phyloP scores from a whole-genome alignment of 1,284 basidiomycete genomes.

The Ustilago shanxiensis region DNA sequence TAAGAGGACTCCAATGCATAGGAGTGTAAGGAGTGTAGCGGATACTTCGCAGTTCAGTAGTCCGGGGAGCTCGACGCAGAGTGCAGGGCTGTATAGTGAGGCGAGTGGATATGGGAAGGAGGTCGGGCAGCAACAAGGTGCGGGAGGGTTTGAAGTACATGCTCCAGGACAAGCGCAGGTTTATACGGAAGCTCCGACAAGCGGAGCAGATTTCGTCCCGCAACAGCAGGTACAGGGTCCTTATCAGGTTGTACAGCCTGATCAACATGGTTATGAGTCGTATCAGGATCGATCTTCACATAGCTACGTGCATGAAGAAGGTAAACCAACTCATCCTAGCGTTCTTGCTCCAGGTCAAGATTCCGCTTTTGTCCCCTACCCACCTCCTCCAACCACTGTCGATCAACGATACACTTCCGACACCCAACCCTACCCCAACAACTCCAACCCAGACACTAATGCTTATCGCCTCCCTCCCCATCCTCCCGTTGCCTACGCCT shows the following conservation, averaged over 20 bases:
- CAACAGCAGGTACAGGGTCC: constrained; percentile 14
- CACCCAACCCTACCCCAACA: not conserved
- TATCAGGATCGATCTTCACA: constrained; percentile 10
- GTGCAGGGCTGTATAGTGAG: constrained; percentile 7
- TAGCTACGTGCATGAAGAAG: not conserved
- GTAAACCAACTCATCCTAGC: not conserved
- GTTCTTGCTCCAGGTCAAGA: not conserved
- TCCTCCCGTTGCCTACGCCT: not conserved
- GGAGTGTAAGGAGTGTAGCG: not conserved
- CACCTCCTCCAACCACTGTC: not conserved
- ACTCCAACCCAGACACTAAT: not conserved
- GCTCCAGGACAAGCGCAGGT: not conserved
- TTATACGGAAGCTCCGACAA: not conserved
- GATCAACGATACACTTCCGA: not conserved
- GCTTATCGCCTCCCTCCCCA: not conserved
- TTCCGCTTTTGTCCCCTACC: not conserved
- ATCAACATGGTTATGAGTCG: not conserved
- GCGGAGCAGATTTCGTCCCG: not conserved
- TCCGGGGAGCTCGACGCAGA: constrained; percentile 16
- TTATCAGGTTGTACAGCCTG: not conserved
- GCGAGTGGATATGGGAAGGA: not conserved
- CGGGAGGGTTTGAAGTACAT: not conserved
- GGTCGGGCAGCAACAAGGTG: not conserved
- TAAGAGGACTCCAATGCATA: constrained; percentile 7
- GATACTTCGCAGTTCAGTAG: constrained; percentile 16